These are phyloP conservation scores for Tranzscheliella williamsii DNA, from an alignment of 1,284 basidiomycete genomes.

Conservation along the genomic window DNA sequence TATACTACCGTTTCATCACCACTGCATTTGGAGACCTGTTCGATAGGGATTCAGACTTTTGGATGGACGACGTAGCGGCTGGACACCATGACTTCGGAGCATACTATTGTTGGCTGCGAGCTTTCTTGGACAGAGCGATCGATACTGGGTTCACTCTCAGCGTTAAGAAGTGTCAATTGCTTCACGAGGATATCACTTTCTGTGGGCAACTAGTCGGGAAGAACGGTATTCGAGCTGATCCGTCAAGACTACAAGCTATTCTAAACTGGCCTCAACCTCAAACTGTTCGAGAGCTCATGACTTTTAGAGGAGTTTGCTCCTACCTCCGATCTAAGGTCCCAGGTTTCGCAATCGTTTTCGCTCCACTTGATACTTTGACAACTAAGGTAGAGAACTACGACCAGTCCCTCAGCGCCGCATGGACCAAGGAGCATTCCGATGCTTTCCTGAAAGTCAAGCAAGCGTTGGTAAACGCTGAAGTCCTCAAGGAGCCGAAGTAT, in stretches of 20 bases:
- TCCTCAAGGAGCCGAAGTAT: constrained; percentile 40
- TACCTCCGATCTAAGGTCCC: background rate
- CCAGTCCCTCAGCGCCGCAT: background rate
- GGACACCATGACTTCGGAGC: background rate
- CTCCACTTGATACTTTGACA: background rate
- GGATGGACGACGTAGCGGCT: background rate
- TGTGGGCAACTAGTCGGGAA: constrained; percentile 1
- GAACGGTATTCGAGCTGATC: constrained; percentile 1
- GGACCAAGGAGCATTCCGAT: background rate
- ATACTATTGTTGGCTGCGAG: background rate
- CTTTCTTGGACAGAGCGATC: background rate
- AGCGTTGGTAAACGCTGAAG: background rate
- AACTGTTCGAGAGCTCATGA: background rate
- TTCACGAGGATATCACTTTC: background rate
- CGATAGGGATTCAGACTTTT: constrained; percentile 1
- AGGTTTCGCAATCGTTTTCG: background rate
- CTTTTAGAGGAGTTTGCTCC: background rate
- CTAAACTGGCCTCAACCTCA: background rate
- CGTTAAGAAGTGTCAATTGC: background rate
- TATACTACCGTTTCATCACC: constrained; percentile 3
- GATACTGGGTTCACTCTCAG: background rate
- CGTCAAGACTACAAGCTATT: background rate
- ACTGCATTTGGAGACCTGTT: constrained; percentile 3
- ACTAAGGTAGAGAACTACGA: background rate
- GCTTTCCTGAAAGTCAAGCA: background rate